Evolutionary conservation across 805 yeast species (phyloP).

Genomic region (Starmerella asiatica): DNA sequence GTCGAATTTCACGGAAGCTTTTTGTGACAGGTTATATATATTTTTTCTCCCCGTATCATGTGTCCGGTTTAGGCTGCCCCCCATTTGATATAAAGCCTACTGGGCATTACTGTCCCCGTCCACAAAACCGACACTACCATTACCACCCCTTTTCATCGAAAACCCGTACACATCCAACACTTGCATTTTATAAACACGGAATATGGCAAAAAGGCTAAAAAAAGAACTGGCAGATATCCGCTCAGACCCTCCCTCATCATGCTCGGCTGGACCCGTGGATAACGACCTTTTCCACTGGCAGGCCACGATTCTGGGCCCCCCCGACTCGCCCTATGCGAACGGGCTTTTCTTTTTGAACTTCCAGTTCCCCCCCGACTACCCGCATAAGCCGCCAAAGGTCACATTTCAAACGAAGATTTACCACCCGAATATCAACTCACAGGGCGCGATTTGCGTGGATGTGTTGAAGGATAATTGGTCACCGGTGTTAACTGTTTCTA

Average conservation of each 20-base stretch:
- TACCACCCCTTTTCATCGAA: no score
- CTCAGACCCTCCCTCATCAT: constrained; percentile 96
- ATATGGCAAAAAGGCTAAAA: constrained; percentile 91
- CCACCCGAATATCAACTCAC: constrained; percentile 92
- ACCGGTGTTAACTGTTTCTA: constrained; percentile 92
- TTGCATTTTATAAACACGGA: no score
- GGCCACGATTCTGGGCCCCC: constrained; percentile 98
- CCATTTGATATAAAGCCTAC: no score
- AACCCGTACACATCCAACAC: no score
- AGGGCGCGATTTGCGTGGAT: constrained; percentile 93
- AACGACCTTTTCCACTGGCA: constrained; percentile 99
- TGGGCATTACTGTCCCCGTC: no score
- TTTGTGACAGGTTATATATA: no score
- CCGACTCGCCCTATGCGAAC: constrained; percentile 76
- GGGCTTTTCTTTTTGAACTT: constrained; percentile 94
- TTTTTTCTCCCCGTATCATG: no score
- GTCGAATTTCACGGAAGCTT: no score
- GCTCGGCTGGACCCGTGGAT: constrained; percentile 98
- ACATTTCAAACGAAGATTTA: constrained; percentile 89
- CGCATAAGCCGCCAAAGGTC: constrained; percentile 94
- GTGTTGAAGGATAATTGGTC: constrained; percentile 98
- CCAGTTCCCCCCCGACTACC: constrained; percentile 98
- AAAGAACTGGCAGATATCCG: constrained; percentile 93
- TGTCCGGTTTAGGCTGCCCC: no score
- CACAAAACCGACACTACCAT: no score